A percentile compares a stretch with the other conserved stretches of the same genome.
phyloP scores from a whole-genome alignment of 495 filamentous ascomycete species.

The Rhypophila decipiens region DNA sequence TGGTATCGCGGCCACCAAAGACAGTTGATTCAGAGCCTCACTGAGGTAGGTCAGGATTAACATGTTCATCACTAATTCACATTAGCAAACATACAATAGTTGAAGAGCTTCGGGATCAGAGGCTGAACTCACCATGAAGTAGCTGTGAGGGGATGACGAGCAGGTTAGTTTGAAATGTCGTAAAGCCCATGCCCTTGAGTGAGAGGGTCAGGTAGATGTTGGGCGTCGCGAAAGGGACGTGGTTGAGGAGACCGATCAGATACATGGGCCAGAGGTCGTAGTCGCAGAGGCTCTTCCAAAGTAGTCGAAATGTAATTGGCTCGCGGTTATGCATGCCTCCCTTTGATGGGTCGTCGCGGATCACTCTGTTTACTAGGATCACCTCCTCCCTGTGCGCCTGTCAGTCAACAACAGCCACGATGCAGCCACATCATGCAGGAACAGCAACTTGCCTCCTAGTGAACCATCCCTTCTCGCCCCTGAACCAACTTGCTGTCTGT shows the following conservation, averaged over 20 bases:
- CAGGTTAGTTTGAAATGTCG: slow-evolving; percentile 63
- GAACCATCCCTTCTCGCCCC: slow-evolving; percentile 42
- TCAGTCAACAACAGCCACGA: slow-evolving; percentile 17
- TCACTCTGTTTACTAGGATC: slow-evolving; percentile 46
- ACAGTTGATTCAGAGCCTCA: slow-evolving; percentile 49
- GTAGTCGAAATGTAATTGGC: slow-evolving; percentile 48
- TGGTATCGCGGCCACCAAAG: slow-evolving; percentile 41
- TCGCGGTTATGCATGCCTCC: slow-evolving; percentile 55
- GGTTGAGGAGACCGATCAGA: slow-evolving; percentile 50
- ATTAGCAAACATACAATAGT: too few relatives aligned
- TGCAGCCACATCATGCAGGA: background rate
- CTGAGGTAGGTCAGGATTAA: slow-evolving; percentile 43
- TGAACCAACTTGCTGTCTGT: slow-evolving; percentile 43
- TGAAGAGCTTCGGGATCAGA: background rate
- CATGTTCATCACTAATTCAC: slow-evolving; percentile 38
- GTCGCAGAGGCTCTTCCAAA: slow-evolving; percentile 55
- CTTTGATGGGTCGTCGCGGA: slow-evolving; percentile 50
- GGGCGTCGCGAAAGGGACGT: slow-evolving; percentile 49
- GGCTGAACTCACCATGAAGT: slow-evolving; percentile 7
- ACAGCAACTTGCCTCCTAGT: slow-evolving; percentile 28
- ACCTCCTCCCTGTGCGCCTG: slow-evolving; percentile 35
- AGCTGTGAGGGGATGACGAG: slow-evolving; percentile 59
- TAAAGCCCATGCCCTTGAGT: slow-evolving; percentile 54
- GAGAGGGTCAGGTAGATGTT: slow-evolving; percentile 58
- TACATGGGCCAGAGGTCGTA: slow-evolving; percentile 72